phyloP scores from a whole-genome alignment of 495 filamentous ascomycete species.

The Penicillium bovifimosum region DNA sequence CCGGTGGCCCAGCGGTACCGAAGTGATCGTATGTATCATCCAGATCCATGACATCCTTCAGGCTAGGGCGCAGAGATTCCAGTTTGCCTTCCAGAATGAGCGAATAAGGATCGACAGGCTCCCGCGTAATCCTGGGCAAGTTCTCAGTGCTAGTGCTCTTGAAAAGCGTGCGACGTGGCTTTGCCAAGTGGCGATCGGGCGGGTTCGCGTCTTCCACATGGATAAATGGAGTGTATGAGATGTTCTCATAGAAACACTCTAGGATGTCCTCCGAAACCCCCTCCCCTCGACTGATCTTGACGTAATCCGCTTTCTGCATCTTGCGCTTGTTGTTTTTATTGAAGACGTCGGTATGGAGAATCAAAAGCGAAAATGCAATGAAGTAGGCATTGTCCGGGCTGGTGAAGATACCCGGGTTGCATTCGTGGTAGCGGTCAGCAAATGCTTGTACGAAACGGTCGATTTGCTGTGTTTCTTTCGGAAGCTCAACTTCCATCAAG shows the following conservation, averaged over 20 bases:
- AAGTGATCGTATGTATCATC: constrained; percentile 90
- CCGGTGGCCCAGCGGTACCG: constrained; percentile 65
- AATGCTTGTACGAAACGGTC: constrained; percentile 91
- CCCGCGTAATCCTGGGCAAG: constrained; percentile 58
- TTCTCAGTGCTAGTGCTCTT: constrained; percentile 63
- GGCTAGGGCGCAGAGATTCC: constrained; percentile 70
- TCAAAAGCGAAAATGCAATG: constrained; percentile 92
- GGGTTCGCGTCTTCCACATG: constrained; percentile 90
- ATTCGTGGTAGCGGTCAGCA: constrained; percentile 95
- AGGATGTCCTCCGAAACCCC: constrained; percentile 88
- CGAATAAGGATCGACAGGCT: constrained; percentile 92
- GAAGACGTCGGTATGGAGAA: constrained; percentile 96
- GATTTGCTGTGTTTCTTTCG: constrained; percentile 97
- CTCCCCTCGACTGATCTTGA: constrained; percentile 88
- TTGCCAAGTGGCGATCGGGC: constrained; percentile 66
- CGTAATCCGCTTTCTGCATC: constrained; percentile 94
- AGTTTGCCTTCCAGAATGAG: constrained; percentile 86
- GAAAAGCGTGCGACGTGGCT: constrained; percentile 69
- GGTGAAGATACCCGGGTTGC: constrained; percentile 93
- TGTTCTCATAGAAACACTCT: constrained; percentile 97
- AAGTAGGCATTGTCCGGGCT: constrained; percentile 88
- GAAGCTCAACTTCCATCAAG: constrained; percentile 92
- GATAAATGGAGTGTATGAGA: constrained; percentile 95
- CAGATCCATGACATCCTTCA: constrained; percentile 86
- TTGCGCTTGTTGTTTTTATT: constrained; percentile 99